Evolutionary conservation across 345 rosid genomes (phyloP).

Genomic region (Triadica sebifera): DNA sequence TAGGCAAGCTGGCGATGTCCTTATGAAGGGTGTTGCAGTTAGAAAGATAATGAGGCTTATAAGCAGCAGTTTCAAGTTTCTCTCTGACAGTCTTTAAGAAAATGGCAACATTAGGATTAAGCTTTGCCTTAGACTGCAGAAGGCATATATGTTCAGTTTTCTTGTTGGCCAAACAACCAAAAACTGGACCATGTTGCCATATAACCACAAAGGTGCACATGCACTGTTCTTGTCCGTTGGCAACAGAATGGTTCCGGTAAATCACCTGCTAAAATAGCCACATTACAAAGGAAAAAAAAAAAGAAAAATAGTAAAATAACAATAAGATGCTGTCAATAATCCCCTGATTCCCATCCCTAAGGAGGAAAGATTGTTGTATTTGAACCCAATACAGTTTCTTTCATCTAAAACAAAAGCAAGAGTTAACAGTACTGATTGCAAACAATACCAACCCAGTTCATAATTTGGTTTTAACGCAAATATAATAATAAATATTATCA

Average conservation of each 20-base stretch:
- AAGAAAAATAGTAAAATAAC: background rate
- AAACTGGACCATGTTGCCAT: slow-evolving; percentile 46
- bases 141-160: slow-evolving; percentile 42
- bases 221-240: slow-evolving; percentile 42
- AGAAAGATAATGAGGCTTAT: background rate
- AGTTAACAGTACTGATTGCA: background rate
- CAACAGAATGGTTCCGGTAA: slow-evolving; percentile 28
- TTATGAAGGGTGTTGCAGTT: background rate
- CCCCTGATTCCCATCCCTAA: background rate
- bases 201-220: slow-evolving; percentile 36
- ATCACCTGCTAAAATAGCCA: slow-evolving; percentile 26
- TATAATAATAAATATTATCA: too few species aligned
- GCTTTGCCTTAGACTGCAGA: slow-evolving; percentile 11
- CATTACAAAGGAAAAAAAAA: background rate
- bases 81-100: slow-evolving; percentile 26
- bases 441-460: background rate
- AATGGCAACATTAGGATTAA: slow-evolving; percentile 18
- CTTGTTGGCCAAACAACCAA: slow-evolving; percentile 16
- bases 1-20: background rate
- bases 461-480: background rate
- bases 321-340: background rate
- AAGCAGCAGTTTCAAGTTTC: slow-evolving; percentile 13
- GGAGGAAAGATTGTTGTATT: background rate
- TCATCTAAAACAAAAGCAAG: background rate
- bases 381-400: background rate